Evolutionary conservation across 2,329 filamentous ascomycete genomes (phyloP), one percentile per base, ranked within the genome.

Genomic region (Bertia moriformis): DNA sequence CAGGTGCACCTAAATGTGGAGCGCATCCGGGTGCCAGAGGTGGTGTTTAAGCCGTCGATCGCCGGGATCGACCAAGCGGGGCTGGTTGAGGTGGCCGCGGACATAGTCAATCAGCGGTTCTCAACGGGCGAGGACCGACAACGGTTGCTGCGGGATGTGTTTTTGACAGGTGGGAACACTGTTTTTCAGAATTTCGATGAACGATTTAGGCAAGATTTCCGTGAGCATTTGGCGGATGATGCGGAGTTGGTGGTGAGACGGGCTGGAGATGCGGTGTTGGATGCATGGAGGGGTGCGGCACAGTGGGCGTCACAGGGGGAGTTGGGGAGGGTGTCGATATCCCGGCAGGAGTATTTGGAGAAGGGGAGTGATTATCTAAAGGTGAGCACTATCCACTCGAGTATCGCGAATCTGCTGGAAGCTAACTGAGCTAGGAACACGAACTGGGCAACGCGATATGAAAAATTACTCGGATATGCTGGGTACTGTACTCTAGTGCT

Each of bases 1-100:
- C 89, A 96, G 59, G 65, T 98, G 39, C 91, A 98, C 57, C 75
- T 98, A 45, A 98, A 98, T 56, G 86, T 98, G 40, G 88, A 96
- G 65, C 80, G 89, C 41, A 93, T 96, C 57, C 82, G 88, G 38
- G 86, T 93, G 2, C 88, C 88, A 3, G 89, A 96, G 61, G 81
- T 95, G 5, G 72, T 94, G 14, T 95, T 95, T 64, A 85, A 93
- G 53, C 89, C 88, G 0, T 79, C 81, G 14, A 93, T 96, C 52
- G 88, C 88, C 0, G 88, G 88, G 4, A 64, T 95, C 37, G 88
- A 96, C 56, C 91, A 98, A 61, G 86, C 89, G 1, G 91, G 91
- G 19, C 73, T 98, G 38, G 71, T 94, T 14, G 91, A 98, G 57
- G 93, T 96, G 42, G 83, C 84, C 0, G 81, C 86, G 14, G 86